Base-by-base conservation (phyloP, 306 rosid genomes). In the Clitoria ternatea region DNA sequence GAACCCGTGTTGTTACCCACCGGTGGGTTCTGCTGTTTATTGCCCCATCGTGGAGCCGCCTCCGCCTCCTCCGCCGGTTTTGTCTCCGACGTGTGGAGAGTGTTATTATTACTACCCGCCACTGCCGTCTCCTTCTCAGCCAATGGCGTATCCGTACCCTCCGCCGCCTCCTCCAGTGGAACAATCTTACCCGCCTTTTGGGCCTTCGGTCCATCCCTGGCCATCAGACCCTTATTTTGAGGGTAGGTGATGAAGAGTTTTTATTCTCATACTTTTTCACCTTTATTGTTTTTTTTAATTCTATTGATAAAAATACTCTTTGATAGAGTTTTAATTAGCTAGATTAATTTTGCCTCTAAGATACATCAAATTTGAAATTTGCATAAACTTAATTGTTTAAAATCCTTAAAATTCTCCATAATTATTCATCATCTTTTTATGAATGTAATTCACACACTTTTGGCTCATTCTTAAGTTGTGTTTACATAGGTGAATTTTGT, bases 131-230 rank as follows among this genome's bases (percentile, higher is more conserved):
- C 12, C 6, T 4, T 7, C 36, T 10, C 72, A 74, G 2, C 22
- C 13, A 2, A 13, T 29, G 6, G n/a, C 55, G 26, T 52, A 39
- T 10, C 71, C 76, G 13, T 71, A 78, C 44, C 70, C 70, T n/a
- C 69, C 69, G 35, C 76, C 77, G 10, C 76, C 68, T 42, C 81
- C 71, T 7, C 61, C 30, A 0, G 27, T 12, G 73, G 43, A 6
- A 30, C 66, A 49, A 5, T 15, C 50, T 23, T 62, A 72, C 30
- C 56, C 70, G 1, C 55, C 55, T 35, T 12, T 43, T 71, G 76
- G 70, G 61, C 84, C 79, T 8, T 42, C 1, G 61, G 65, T 60
- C 54, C 64, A 55, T 44, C 66, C 27, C 6, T 75, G 84, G 82
- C 11, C 53, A 0, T 27, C 69, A 2, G 70, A 56, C 61, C 84